Base-by-base conservation (phyloP, 2,329 filamentous ascomycete species). In the Gliomastix tumulicola region DNA sequence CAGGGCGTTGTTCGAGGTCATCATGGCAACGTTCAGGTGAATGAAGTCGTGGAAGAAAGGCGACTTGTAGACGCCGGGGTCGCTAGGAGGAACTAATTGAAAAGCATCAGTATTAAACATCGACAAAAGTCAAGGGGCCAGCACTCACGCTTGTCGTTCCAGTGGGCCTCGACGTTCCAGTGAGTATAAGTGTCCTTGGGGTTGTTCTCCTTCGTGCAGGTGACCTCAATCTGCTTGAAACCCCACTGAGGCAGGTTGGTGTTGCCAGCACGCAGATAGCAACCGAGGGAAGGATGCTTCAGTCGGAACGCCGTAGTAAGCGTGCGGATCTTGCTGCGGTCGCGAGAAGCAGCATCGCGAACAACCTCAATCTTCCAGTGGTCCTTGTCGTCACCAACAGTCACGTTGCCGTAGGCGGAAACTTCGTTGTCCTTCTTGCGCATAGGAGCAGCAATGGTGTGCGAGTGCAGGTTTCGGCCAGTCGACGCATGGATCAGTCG, bases 171-270 rank as follows among this genome's bases (percentile, higher is more conserved):
- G 22, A 98, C 83, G 64, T 98, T 98, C 92, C 92, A 98, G 68
- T 97, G 92, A 8, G 92, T 98, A 62, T 94, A 97, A 28, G 88
- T 78, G 59, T 98, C 92, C 37, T 82, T 78, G 7, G 89, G 88
- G 53, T 90, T 92, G 69, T 96, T 95, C 49, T 84, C 78, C 70
- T 94, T 96, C 48, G 83, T 81, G 63, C 92, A 98, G 19, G 88
- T 94, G 23, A 92, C 89, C 66, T 98, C 92, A 47, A 98, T 97
- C 66, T 98, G 92, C 69, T 97, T 96, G 74, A 98, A 98, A 58
- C 92, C 92, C 92, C 92, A 98, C 59, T 97, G 92, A 35, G 92
- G 92, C 45, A 98, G 73, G 63, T 97, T 98, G 51, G 88, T 84
- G 53, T 94, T 98, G 49, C 89, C 90, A 41, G 92, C 94, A 45